Base-by-base conservation (phyloP, 2,329 filamentous ascomycete species). In the Cladosporium austrohemisphaericum region DNA sequence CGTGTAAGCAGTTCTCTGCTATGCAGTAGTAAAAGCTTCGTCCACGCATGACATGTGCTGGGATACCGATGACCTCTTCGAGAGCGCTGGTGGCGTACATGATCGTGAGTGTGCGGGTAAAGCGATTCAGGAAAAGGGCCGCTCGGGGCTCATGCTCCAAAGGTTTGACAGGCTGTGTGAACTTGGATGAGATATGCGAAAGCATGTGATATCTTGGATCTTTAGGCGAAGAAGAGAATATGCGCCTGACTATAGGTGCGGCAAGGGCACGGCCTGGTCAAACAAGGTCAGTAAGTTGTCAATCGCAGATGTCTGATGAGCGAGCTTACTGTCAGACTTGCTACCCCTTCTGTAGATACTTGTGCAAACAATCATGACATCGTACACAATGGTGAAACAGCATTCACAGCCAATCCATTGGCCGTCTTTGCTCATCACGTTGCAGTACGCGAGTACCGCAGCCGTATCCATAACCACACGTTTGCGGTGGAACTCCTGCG, bases 151-250 rank as follows among this genome's bases (percentile, higher is more conserved):
- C 89, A 56, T 88, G 85, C 6, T 38, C 40, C 49, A 80, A 78
- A 38, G 71, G 60, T 41, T 74, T 65, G 13, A 79, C 73, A 1
- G 81, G 75, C 75, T 63, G 71, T 55, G 60, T 71, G 71, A 94
- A 94, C 65, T 92, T 93, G 62, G 83, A 79, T 9, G 89, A 94
- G 13, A 94, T 74, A 56, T 91, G 86, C 49, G 88, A 86, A 63
- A 94, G 72, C 88, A 94, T 94, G 69, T 93, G 87, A 66, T 94
- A 94, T 55, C 88, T 83, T 14, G 88, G 88, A 62, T 95, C 89
- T 60, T 83, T 77, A 11, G 87, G 86, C 6, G 88, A 92, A 20
- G 85, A 88, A 2, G 87, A 84, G 66, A 94, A 94, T 22, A 92
- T 75, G 41, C 85, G 83, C 48, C 88, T 81, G 49, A 94, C 84